Base-by-base conservation (phyloP, 495 filamentous ascomycete genomes). In the Penicillium paxilli region DNA sequence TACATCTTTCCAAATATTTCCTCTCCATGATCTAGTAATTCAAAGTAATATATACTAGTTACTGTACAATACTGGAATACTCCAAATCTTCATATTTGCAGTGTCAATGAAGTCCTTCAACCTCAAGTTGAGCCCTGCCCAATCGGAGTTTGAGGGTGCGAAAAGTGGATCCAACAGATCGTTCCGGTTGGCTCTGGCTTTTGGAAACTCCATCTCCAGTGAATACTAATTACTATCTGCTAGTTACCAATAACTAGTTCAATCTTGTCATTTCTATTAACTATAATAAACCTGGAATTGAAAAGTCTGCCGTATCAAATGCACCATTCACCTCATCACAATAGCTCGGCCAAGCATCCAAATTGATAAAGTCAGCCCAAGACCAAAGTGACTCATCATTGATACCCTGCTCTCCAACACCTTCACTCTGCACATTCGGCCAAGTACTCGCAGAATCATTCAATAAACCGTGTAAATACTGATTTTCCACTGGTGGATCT, bases 271-370 rank as follows among this genome's bases (percentile, higher is more conserved):
- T n/a, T n/a, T n/a, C 30, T 32, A 32, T 32, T 32, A 12, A 12
- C n/a, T 2, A 32, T 4, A 32, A 32, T 10, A 10, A 32, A 32
- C n/a, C n/a, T 20, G n/a, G 16, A 6, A 19, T 41, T 7, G 33
- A 44, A 19, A 52, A 35, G n/a, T 53, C 32, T 20, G 28, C 9
- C 9, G 52, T 41, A 25, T 54, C 45, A 19, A 54, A 54, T n/a
- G 52, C 52, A 21, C 49, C 52, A 12, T 32, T 49, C 1, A 54
- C 52, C 20, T 54, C 52, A 23, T 54, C 35, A 14, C 44, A 54
- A 19, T 54, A 54, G 38, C 33, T 54, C 10, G 52, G 44, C 52
- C 52, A 54, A 11, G 52, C 33, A 54, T 50, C 47, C 42, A 57
- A 6, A 35, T 57, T 57, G 37, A 57, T 46, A 7, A 51, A 42